phyloP scores from a whole-genome alignment of 164 flowering plant genomes.

The Tinospora cordifolia region DNA sequence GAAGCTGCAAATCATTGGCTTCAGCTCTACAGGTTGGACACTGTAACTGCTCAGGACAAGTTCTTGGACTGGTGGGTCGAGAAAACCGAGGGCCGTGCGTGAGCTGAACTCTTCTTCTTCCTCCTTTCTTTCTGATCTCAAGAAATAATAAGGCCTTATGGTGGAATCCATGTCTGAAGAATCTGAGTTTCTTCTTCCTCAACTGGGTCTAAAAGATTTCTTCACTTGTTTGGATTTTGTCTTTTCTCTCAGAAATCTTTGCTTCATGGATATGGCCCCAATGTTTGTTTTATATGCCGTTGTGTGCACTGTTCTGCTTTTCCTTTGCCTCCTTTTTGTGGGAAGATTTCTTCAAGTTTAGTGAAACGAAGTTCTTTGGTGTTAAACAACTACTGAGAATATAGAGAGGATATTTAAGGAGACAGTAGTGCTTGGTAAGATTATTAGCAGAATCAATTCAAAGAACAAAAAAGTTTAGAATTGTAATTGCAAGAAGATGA shows the following conservation, averaged over 20 bases:
- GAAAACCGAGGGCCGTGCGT: conserved; percentile 26
- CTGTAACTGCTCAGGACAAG: conserved; percentile 70
- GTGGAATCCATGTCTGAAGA: conserved; percentile 2
- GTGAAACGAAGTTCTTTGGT: too few species aligned
- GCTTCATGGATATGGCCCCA: not conserved
- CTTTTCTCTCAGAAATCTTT: not conserved
- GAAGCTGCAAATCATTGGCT: conserved; percentile 61
- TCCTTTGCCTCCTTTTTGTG: too few species aligned
- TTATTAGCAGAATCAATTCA: too few species aligned
- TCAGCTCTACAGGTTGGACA: conserved; percentile 70
- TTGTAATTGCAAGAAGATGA: too few species aligned
- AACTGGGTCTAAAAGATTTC: not conserved
- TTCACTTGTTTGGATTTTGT: not conserved
- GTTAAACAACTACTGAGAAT: too few species aligned
- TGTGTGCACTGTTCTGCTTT: not conserved
- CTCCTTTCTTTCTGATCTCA: not conserved
- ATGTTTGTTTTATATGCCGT: not conserved
- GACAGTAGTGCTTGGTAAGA: too few species aligned
- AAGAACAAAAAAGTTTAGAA: too few species aligned
- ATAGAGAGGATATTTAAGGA: too few species aligned
- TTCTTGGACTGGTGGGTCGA: conserved; percentile 78
- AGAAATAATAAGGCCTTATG: not conserved
- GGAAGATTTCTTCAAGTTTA: too few species aligned
- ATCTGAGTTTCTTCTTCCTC: not conserved
- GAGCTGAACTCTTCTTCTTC: not conserved